Base-by-base conservation (phyloP, 2,329 filamentous ascomycete genomes). In the Aspergillus flavus region DNA sequence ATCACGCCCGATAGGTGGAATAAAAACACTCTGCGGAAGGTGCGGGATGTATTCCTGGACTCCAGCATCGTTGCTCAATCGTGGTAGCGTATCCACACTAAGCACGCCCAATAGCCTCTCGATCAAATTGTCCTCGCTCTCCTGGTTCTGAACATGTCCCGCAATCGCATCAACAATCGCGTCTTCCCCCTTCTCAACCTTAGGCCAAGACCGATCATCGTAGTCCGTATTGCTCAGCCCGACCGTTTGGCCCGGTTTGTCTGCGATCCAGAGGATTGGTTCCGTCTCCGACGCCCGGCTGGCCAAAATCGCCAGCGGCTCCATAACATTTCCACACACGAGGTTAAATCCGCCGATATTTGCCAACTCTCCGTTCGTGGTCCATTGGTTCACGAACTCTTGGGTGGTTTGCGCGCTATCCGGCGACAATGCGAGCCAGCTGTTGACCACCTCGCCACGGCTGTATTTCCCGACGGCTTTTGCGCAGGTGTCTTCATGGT, bases 291-390 rank as follows among this genome's bases (percentile, higher is more conserved):
- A 77, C 3, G 84, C 86, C 0, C 86, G 82, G 69, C 88, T 89
- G 7, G 85, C 87, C 16, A 89, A 76, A 36, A 88, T 80, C 0
- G 83, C 83, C 21, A 89, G 73, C 34, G 78, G 78, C 63, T 84
- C 79, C 39, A 80, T 76, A 14, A 86, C 69, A 53, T 80, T 75
- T 0, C 86, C 86, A 70, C 85, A 87, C 2, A 85, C 78, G 9
- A 89, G 75, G 62, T 84, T 87, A 71, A 88, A 88, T 3, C 86
- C 86, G 2, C 86, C 86, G 0, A 87, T 84, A 57, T 84, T 82
- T 62, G 82, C 76, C 6, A 85, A 79, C 1, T 80, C 79, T 5
- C 82, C 80, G 52, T 81, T 79, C 45, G 83, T 78, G 30, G 87
- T 80, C 64, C 87, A 77, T 16, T 81, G 73, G 58, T 79, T 75